Evolutionary conservation across 208 protist genomes (phyloP).

Genomic region (Herpetomonas samuelpessoai): DNA sequence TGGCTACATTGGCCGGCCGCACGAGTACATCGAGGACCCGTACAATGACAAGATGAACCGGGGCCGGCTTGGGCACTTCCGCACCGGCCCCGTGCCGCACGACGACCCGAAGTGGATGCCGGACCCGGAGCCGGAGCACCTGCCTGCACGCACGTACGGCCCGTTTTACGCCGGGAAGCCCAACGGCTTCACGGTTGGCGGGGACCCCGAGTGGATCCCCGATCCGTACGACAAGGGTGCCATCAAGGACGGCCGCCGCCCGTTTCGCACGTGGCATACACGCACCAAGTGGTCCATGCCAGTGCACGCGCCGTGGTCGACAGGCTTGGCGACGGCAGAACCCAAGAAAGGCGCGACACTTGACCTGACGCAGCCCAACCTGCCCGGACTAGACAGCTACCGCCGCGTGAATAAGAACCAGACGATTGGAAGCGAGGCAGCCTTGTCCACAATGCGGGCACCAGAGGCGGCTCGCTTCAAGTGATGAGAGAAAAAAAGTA

Average conservation of each 20-base stretch:
- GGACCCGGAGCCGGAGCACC: constrained; percentile 54
- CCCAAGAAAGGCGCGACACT: constrained; percentile 55
- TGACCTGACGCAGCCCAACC: constrained; percentile 48
- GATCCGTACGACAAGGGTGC: constrained; percentile 71
- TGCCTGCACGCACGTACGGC: constrained; percentile 45
- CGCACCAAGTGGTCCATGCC: constrained; percentile 89
- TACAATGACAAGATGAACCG: constrained; percentile 68
- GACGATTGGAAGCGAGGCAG: constrained; percentile 78
- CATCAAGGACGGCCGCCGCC: constrained; percentile 53
- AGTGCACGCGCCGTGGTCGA: constrained; percentile 74
- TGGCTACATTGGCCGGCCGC: constrained; percentile 63
- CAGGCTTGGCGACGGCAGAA: constrained; percentile 77
- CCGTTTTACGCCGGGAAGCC: constrained; percentile 80
- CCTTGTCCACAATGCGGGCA: constrained; percentile 41
- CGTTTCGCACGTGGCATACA: constrained; percentile 90
- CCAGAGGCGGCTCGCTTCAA: constrained; percentile 30
- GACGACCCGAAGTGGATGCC: constrained; percentile 84
- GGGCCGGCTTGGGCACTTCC: constrained; percentile 75
- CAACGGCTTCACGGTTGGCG: constrained; percentile 47
- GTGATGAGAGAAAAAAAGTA: constrained; percentile 3
- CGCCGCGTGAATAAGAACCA: constrained; percentile 56
- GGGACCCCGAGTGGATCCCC: constrained; percentile 79
- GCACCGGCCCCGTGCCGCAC: constrained; percentile 58
- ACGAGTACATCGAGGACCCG: constrained; percentile 82
- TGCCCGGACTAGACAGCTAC: constrained; percentile 62